These are phyloP conservation scores for Apodospora peruviana DNA, from an alignment of 495 filamentous ascomycete genomes.

Conservation along the genomic window DNA sequence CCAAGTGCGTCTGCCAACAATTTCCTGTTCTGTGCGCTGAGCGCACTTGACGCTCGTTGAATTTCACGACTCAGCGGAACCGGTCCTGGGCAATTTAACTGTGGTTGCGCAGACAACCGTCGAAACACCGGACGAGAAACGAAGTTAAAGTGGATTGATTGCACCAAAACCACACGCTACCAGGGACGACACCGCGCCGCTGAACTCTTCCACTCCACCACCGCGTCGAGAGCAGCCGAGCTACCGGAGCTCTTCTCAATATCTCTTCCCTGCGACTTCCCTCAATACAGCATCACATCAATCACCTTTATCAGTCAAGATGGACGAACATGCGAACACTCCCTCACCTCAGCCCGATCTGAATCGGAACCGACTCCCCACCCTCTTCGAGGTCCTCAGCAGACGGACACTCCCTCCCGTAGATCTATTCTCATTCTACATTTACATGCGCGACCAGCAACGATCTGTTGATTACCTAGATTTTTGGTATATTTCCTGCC, in stretches of 20 bases:
- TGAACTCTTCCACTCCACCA: no score
- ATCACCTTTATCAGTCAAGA: slow-evolving; percentile 19
- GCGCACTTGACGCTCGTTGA: neutral
- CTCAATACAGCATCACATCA: no score
- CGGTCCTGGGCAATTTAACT: no score
- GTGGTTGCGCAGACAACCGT: neutral
- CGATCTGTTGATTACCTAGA: slow-evolving; percentile 96
- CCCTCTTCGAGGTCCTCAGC: slow-evolving; percentile 90
- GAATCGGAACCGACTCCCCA: slow-evolving; percentile 78
- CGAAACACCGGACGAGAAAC: neutral
- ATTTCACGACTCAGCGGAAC: neutral
- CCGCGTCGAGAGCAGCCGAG: no score
- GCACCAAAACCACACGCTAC: no score
- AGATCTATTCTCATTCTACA: slow-evolving; percentile 97
- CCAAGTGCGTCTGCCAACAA: neutral
- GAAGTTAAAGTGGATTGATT: neutral
- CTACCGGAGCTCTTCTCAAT: neutral
- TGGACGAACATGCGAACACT: slow-evolving; percentile 32
- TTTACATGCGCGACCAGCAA: slow-evolving; percentile 99
- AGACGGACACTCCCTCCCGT: slow-evolving; percentile 86
- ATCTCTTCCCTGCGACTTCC: no score
- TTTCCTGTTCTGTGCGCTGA: neutral
- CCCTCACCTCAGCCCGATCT: slow-evolving; percentile 42
- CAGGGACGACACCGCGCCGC: no score
- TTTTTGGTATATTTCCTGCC: slow-evolving; percentile 70